Evolutionary conservation across 2,329 filamentous ascomycete genomes (phyloP).

Genomic region (Sclerotinia minor): DNA sequence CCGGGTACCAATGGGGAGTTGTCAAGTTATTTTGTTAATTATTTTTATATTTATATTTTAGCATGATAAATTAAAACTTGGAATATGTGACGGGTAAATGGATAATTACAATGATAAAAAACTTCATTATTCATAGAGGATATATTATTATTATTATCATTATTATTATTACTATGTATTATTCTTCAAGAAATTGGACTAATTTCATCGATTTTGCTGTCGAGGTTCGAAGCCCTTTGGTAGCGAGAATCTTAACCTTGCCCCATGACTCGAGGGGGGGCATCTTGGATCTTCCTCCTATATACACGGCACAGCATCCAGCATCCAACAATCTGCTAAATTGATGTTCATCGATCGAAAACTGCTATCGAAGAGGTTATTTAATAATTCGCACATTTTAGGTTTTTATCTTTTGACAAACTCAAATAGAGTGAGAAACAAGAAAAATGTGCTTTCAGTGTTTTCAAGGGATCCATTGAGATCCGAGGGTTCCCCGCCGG

Average conservation of each 20-base stretch:
- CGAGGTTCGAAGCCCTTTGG: not conserved
- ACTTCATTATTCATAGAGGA: not conserved
- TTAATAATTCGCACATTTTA: not conserved
- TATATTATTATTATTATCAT: not conserved
- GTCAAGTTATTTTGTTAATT: no score
- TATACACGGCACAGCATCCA: no score
- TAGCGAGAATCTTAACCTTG: not conserved
- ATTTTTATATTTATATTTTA: no score
- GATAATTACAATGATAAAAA: not conserved
- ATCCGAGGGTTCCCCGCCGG: constrained; percentile 1
- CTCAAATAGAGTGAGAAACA: constrained; percentile 3
- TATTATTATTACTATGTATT: not conserved
- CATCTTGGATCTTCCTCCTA: not conserved
- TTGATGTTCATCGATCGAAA: not conserved
- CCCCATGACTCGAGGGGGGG: not conserved
- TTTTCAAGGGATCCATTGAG: constrained; percentile 2
- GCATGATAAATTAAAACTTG: no score
- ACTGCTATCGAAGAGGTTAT: no score
- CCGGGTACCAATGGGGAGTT: not conserved
- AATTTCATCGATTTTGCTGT: not conserved
- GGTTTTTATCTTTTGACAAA: not conserved
- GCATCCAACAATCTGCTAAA: not conserved
- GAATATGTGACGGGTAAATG: not conserved
- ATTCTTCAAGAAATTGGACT: not conserved
- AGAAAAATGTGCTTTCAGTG: not conserved